phyloP scores from a whole-genome alignment of 805 yeast species.

The Saturnispora hagleri region DNA sequence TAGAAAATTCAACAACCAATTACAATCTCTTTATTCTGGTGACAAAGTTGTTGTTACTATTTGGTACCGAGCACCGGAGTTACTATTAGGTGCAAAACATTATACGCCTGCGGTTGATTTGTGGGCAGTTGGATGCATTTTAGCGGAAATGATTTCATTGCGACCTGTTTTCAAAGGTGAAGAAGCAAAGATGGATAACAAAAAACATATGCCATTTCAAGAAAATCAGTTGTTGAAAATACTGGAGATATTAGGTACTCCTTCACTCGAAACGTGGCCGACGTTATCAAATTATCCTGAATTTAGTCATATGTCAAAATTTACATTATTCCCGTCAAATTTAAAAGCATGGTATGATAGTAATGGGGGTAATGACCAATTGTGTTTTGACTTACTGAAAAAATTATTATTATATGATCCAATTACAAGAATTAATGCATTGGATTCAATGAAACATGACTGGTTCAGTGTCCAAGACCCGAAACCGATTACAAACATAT shows the following conservation, averaged over 20 bases:
- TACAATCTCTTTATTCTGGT: slow-evolving; percentile 81
- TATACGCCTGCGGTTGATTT: slow-evolving; percentile 87
- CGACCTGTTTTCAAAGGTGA: slow-evolving; percentile 96
- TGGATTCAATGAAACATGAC: slow-evolving; percentile 62
- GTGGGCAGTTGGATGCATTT: slow-evolving; percentile 94
- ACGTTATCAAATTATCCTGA: slow-evolving; percentile 76
- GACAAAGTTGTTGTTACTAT: slow-evolving; percentile 95
- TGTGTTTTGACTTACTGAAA: slow-evolving; percentile 56
- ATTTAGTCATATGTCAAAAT: slow-evolving; percentile 50
- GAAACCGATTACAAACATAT: slow-evolving; percentile 58
- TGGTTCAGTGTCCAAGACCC: slow-evolving; percentile 67
- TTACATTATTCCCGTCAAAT: slow-evolving; percentile 57
- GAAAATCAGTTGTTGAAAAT: slow-evolving; percentile 86
- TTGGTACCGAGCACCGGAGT: slow-evolving; percentile 94
- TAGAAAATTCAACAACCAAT: slow-evolving; percentile 73
- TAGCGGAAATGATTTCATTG: slow-evolving; percentile 82
- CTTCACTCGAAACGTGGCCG: slow-evolving; percentile 73
- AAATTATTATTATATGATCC: slow-evolving; percentile 79
- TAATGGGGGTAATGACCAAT: slow-evolving; percentile 64
- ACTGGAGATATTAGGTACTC: slow-evolving; percentile 89
- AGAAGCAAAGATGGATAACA: slow-evolving; percentile 91
- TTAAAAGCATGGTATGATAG: slow-evolving; percentile 80
- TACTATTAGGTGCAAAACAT: slow-evolving; percentile 83
- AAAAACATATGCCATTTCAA: slow-evolving; percentile 90
- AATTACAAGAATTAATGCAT: slow-evolving; percentile 65